phyloP scores from a whole-genome alignment of 345 rosid species.

The Excoecaria cochinchinensis region DNA sequence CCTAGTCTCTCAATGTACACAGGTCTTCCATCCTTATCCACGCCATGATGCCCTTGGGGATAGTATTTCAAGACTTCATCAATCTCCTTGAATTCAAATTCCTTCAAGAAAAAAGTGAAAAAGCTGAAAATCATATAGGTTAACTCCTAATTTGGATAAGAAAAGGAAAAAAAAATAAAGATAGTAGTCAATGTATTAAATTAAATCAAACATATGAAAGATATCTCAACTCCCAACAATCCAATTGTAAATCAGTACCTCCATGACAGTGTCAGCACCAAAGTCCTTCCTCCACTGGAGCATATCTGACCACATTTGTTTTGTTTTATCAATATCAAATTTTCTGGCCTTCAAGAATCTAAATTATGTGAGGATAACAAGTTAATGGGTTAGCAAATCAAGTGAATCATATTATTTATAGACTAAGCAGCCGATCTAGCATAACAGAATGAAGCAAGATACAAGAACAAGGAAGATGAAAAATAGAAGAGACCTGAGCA shows the following conservation, averaged over 20 bases:
- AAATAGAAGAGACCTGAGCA: too few species aligned
- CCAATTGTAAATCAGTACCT: constrained; percentile 42
- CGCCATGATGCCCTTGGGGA: too few species aligned
- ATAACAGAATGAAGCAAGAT: too few species aligned
- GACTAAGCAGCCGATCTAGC: too few species aligned
- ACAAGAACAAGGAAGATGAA: too few species aligned
- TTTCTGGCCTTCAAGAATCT: constrained; percentile 95
- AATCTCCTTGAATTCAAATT: too few species aligned
- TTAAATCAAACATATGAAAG: background rate
- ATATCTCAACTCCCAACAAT: background rate
- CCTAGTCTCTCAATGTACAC: too few species aligned
- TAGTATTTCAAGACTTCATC: too few species aligned
- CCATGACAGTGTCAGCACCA: constrained; percentile 64
- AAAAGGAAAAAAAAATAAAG: background rate
- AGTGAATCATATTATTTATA: background rate
- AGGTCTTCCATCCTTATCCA: too few species aligned
- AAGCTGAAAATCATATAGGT: too few species aligned
- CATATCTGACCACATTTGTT: constrained; percentile 96
- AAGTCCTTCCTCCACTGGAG: constrained; percentile 86
- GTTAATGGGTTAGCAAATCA: constrained; percentile 12
- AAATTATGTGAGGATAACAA: constrained; percentile 11
- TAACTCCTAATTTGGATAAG: constrained; percentile 33
- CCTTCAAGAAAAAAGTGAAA: too few species aligned
- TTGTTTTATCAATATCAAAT: too few species aligned
- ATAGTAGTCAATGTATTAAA: background rate